phyloP scores from a whole-genome alignment of 2,329 filamentous ascomycete species.

The Verruconis gallopava region DNA sequence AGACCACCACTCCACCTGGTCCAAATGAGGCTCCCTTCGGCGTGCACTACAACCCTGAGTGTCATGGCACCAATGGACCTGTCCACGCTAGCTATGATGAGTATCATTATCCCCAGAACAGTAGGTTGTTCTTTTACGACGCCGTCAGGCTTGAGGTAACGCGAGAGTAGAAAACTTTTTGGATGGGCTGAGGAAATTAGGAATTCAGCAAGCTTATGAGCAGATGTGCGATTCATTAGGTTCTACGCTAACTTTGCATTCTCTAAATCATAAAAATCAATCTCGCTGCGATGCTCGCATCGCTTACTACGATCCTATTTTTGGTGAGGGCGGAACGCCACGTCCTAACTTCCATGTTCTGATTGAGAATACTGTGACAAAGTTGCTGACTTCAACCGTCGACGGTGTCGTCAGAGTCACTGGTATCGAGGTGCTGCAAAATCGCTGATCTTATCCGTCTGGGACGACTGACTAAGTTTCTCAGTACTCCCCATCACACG shows the following conservation, averaged over 20 bases:
- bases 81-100: background rate
- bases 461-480: too few relatives aligned
- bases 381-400: background rate
- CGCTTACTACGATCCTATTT: background rate
- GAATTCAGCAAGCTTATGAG: background rate
- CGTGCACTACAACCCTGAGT: background rate
- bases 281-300: background rate
- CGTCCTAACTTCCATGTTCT: background rate
- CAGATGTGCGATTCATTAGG: background rate
- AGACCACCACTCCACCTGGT: background rate
- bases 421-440: slow-evolving; percentile 1
- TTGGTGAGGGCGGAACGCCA: background rate
- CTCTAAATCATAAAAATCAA: background rate
- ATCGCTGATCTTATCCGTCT: too few relatives aligned
- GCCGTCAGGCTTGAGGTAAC: too few relatives aligned
- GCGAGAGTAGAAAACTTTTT: background rate
- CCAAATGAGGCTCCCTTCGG: background rate
- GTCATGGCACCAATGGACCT: background rate
- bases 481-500: background rate
- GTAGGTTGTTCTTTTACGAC: background rate
- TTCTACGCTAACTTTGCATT: background rate
- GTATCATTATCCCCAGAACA: background rate
- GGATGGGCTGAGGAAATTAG: background rate
- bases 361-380: background rate
- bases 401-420: background rate